Evolutionary conservation across 2,329 filamentous ascomycete genomes (phyloP).

Genomic region (Aspergillus sp.): DNA sequence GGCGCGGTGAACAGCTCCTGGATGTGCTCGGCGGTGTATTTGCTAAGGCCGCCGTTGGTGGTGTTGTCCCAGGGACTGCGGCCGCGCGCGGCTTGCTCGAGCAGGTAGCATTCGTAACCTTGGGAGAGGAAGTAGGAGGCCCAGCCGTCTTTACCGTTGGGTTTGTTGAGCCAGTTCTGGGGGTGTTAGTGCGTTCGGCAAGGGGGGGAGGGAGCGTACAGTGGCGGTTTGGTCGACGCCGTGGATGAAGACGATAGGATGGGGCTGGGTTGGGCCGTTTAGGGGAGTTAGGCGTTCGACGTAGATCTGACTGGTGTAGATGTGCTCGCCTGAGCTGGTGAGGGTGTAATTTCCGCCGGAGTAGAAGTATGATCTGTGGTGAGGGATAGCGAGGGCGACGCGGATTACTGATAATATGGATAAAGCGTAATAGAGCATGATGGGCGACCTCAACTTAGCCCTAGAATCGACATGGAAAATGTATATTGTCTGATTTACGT

Average conservation of each 20-base stretch:
- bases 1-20: conserved; percentile 33
- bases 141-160: conserved; percentile 48
- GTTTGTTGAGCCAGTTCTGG: conserved; percentile 48
- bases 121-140: conserved; percentile 45
- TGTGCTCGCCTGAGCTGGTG: conserved; percentile 1
- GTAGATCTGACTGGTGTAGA: conserved; percentile 30
- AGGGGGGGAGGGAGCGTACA: conserved; percentile 12
- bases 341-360: conserved; percentile 3
- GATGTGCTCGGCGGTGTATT: conserved; percentile 22
- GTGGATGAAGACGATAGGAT: conserved; percentile 33
- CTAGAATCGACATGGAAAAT: no score
- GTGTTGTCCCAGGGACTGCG: conserved; percentile 25
- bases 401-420: no score
- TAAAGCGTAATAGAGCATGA: no score
- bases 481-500: no score
- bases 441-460: no score
- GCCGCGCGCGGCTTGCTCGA: conserved; percentile 40
- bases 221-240: conserved; percentile 32
- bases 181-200: background rate
- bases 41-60: conserved; percentile 18
- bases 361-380: conserved; percentile 4
- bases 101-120: conserved; percentile 48
- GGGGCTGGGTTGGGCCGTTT: conserved; percentile 14
- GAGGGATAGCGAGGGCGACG: background rate
- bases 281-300: conserved; percentile 31